A percentile compares a stretch with the other conserved stretches of the same genome.
These are phyloP conservation scores for Monilinia laxa DNA, from an alignment of 2,329 filamentous ascomycete genomes.

Conservation along the genomic window DNA sequence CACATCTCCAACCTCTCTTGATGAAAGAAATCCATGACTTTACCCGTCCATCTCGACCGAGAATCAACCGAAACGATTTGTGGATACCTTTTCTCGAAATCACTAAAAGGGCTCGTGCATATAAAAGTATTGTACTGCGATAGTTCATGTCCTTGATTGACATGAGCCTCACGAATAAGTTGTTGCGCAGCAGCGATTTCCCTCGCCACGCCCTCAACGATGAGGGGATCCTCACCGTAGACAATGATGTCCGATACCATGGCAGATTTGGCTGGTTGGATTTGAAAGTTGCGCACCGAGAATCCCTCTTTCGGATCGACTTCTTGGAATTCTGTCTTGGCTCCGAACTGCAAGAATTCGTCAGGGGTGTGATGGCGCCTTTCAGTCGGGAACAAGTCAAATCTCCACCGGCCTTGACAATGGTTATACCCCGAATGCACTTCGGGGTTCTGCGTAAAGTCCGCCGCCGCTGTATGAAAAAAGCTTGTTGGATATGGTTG, in stretches of 20 bases:
- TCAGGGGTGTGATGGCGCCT: slow-evolving; percentile 76
- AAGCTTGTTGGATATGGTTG: slow-evolving; percentile 85
- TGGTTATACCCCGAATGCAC: slow-evolving; percentile 76
- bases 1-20: slow-evolving; percentile 93
- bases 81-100: slow-evolving; percentile 69
- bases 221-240: slow-evolving; percentile 71
- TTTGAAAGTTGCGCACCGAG: slow-evolving; percentile 95
- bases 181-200: slow-evolving; percentile 74
- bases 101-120: slow-evolving; percentile 59
- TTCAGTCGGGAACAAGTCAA: slow-evolving; percentile 74
- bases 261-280: slow-evolving; percentile 85
- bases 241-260: slow-evolving; percentile 88
- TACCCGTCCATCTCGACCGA: slow-evolving; percentile 68
- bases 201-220: slow-evolving; percentile 63
- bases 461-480: slow-evolving; percentile 78
- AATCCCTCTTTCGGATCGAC: slow-evolving; percentile 87
- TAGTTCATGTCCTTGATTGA: slow-evolving; percentile 52
- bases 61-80: slow-evolving; percentile 75
- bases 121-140: slow-evolving; percentile 85
- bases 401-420: slow-evolving; percentile 88
- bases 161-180: slow-evolving; percentile 67
- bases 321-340: slow-evolving; percentile 61
- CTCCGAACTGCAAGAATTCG: slow-evolving; percentile 62
- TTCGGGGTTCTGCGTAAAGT: slow-evolving; percentile 67
- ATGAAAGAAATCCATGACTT: slow-evolving; percentile 83